Percentiles rank a stretch among this genome's conserved stretches.
phyloP scores from a whole-genome alignment of 768 basidiomycete species.

The Cyathus striatus region DNA sequence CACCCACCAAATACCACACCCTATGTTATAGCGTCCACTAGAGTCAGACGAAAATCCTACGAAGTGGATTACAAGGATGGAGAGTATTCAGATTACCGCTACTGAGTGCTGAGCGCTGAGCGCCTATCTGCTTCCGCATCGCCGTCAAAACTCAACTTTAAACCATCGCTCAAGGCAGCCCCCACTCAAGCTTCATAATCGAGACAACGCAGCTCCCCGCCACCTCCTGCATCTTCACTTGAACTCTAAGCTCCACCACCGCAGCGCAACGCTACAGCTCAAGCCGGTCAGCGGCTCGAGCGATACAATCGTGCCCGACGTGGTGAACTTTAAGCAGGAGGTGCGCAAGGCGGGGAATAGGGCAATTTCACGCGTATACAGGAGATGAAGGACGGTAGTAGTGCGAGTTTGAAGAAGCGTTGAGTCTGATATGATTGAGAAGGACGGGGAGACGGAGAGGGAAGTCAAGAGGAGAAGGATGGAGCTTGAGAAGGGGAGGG shows the following conservation, averaged over 20 bases:
- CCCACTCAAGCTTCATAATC: background rate
- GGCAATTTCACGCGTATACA: slow-evolving; percentile 11
- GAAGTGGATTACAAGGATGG: slow-evolving; percentile 12
- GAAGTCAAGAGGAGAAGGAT: slow-evolving; percentile 11
- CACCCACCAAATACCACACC: background rate
- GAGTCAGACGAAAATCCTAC: slow-evolving; percentile 8
- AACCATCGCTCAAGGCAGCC: slow-evolving; percentile 5
- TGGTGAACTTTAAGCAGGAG: slow-evolving; percentile 65
- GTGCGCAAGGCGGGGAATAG: slow-evolving; percentile 33
- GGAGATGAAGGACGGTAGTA: background rate
- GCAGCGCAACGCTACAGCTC: slow-evolving; percentile 37
- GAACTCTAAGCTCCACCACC: slow-evolving; percentile 7
- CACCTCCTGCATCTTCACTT: slow-evolving; percentile 4
- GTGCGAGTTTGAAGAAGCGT: slow-evolving; percentile 10
- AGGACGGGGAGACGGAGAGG: slow-evolving; percentile 6
- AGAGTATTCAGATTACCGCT: slow-evolving; percentile 22
- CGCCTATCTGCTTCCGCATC: slow-evolving; percentile 9
- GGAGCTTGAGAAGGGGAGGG: background rate
- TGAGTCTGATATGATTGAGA: slow-evolving; percentile 9
- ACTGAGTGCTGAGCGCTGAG: no score
- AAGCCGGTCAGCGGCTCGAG: slow-evolving; percentile 49
- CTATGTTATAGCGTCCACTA: slow-evolving; percentile 5
- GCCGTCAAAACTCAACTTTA: slow-evolving; percentile 6
- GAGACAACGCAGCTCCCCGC: background rate
- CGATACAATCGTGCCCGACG: slow-evolving; percentile 75